phyloP scores from a whole-genome alignment of 768 basidiomycete species.

The Tephrocybe sp. region DNA sequence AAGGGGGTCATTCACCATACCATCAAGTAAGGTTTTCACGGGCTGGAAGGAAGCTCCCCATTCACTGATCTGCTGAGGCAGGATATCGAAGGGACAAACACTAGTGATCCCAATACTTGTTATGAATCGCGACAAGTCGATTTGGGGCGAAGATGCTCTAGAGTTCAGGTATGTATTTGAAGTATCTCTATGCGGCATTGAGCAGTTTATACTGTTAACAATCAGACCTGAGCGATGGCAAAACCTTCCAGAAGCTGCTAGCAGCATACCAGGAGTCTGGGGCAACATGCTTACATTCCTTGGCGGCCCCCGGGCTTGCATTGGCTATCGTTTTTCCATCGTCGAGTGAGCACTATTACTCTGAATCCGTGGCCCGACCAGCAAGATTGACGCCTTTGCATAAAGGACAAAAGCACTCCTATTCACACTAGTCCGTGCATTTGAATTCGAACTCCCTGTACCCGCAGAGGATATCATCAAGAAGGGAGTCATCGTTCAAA shows the following conservation, averaged over 20 bases:
- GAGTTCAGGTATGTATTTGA: conserved; percentile 50
- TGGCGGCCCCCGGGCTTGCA: conserved; percentile 63
- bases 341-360: conserved; percentile 37
- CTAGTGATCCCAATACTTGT: conserved; percentile 49
- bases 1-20: conserved; percentile 36
- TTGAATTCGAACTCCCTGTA: conserved; percentile 55
- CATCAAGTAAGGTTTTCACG: conserved; percentile 32
- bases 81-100: conserved; percentile 39
- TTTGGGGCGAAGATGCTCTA: conserved; percentile 65
- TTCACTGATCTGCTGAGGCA: not conserved
- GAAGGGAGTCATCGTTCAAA: conserved; percentile 37
- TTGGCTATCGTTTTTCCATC: conserved; percentile 63
- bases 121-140: conserved; percentile 46
- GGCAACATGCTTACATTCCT: conserved; percentile 59
- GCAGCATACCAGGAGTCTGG: conserved; percentile 56
- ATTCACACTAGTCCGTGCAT: conserved; percentile 49
- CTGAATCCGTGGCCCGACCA: not conserved
- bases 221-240: conserved; percentile 66
- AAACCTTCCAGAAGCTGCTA: conserved; percentile 39
- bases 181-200: not conserved
- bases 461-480: conserved; percentile 40
- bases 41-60: no score
- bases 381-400: not conserved
- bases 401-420: conserved; percentile 36
- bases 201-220: conserved; percentile 20